Percentiles rank a stretch among this genome's conserved stretches.
These are phyloP conservation scores for Luzula sylvatica DNA, from an alignment of 176 grass and related monocot species.

Conservation along the genomic window DNA sequence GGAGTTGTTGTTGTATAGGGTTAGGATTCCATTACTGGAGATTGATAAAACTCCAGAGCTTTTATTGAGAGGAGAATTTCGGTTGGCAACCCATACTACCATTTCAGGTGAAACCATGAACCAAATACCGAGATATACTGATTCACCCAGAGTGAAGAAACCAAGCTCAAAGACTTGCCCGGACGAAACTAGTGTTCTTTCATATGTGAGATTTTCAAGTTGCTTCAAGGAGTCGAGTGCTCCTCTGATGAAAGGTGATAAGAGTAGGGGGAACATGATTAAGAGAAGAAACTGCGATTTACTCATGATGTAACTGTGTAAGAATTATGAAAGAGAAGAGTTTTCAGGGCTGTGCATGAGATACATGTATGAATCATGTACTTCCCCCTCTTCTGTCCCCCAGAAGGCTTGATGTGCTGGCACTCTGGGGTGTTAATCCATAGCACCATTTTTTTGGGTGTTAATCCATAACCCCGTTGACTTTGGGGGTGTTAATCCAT, in stretches of 20 bases:
- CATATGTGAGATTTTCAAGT: slow-evolving; percentile 25
- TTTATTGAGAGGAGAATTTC: slow-evolving; percentile 12
- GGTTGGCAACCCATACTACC: slow-evolving; percentile 43
- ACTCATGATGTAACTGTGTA: too few relatives aligned
- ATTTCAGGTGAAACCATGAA: slow-evolving; percentile 14
- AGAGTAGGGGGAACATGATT: neutral
- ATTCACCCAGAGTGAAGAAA: slow-evolving; percentile 13
- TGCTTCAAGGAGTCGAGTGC: neutral
- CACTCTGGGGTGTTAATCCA: too few relatives aligned
- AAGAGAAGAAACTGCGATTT: too few relatives aligned
- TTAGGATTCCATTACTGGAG: neutral
- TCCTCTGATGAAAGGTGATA: neutral
- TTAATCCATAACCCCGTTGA: too few relatives aligned
- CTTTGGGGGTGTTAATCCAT: too few relatives aligned
- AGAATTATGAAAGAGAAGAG: too few relatives aligned
- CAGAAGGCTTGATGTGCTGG: too few relatives aligned
- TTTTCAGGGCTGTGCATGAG: too few relatives aligned
- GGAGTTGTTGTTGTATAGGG: neutral
- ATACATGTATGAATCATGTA: too few relatives aligned
- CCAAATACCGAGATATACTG: slow-evolving; percentile 30
- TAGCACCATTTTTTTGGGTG: too few relatives aligned
- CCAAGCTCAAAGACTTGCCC: slow-evolving; percentile 26
- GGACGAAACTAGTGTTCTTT: slow-evolving; percentile 19
- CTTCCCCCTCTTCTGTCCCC: too few relatives aligned
- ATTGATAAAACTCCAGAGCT: slow-evolving; percentile 6